Conservation (phyloP, 1,284 basidiomycete species). For the Apiotrichum gracile region DNA sequence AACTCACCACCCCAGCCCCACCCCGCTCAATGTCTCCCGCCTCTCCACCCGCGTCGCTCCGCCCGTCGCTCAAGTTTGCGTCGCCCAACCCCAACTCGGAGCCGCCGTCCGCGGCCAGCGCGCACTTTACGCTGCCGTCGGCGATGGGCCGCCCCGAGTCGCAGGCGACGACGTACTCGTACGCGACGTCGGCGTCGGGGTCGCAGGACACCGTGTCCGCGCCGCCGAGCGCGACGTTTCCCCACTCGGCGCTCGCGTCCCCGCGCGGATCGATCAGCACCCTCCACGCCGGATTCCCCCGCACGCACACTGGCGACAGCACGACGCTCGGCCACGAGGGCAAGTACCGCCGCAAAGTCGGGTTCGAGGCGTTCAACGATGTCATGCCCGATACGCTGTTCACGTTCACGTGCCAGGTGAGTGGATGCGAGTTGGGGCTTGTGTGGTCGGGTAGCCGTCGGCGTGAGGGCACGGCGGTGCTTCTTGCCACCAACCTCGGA, state of each 20-base stretch:
- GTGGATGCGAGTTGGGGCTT: too few species aligned
- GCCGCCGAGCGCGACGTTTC: neutral
- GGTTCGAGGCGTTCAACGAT: constrained; percentile 67
- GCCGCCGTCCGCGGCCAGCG: neutral
- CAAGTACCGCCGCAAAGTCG: constrained; percentile 78
- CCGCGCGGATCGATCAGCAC: constrained; percentile 2
- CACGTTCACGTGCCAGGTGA: constrained; percentile 49
- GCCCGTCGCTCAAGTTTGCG: constrained; percentile 10
- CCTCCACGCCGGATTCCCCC: constrained; percentile 10
- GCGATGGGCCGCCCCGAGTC: neutral
- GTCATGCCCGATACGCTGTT: constrained; percentile 52
- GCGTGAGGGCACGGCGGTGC: too few species aligned
- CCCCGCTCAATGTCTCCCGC: neutral
- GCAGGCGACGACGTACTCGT: neutral
- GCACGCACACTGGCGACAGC: constrained; percentile 10
- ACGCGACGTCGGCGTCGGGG: neutral
- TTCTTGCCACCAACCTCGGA: too few species aligned
- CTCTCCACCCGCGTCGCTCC: neutral
- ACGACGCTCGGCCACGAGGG: constrained; percentile 20
- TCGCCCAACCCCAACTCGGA: neutral
- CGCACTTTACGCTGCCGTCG: neutral
- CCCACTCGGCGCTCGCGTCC: neutral
- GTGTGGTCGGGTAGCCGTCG: too few species aligned
- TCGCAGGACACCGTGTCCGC: neutral
- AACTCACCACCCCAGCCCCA: neutral